Evolutionary conservation across 805 yeast genomes (phyloP).

Genomic region (Cyberlindnera japonica): DNA sequence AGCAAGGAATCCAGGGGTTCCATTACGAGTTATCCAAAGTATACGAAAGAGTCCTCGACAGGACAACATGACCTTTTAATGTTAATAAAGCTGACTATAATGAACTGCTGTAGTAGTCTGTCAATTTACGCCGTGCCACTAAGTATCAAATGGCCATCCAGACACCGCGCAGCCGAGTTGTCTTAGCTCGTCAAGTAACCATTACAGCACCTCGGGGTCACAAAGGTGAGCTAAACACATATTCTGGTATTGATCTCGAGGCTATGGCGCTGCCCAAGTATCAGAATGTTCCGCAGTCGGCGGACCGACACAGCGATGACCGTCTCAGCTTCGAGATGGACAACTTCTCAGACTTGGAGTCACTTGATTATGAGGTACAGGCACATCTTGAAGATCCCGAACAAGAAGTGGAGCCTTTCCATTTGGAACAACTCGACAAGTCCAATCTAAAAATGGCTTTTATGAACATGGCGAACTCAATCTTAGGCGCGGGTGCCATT

Average conservation of each 20-base stretch:
- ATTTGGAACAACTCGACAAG: constrained; percentile 29
- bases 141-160: too few species aligned
- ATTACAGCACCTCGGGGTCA: too few species aligned
- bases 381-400: constrained; percentile 12
- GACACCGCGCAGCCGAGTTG: too few species aligned
- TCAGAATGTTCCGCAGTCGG: constrained; percentile 8
- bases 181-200: too few species aligned
- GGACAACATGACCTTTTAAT: constrained; percentile 27
- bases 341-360: constrained; percentile 23
- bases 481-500: constrained; percentile 92
- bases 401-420: constrained; percentile 19
- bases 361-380: constrained; percentile 23
- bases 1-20: constrained; percentile 36
- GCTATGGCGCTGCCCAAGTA: constrained; percentile 17
- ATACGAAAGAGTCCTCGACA: constrained; percentile 41
- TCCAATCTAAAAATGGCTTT: constrained; percentile 81
- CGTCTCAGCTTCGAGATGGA: constrained; percentile 20
- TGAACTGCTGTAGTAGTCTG: too few species aligned
- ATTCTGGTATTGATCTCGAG: too few species aligned
- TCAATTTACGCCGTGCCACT: too few species aligned
- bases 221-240: too few species aligned
- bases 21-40: constrained; percentile 42
- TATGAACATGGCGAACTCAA: constrained; percentile 95
- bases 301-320: constrained; percentile 1
- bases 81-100: too few species aligned